Base-by-base conservation (phyloP, 148 eudicot genomes). In the Fallopia convolvulus region DNA sequence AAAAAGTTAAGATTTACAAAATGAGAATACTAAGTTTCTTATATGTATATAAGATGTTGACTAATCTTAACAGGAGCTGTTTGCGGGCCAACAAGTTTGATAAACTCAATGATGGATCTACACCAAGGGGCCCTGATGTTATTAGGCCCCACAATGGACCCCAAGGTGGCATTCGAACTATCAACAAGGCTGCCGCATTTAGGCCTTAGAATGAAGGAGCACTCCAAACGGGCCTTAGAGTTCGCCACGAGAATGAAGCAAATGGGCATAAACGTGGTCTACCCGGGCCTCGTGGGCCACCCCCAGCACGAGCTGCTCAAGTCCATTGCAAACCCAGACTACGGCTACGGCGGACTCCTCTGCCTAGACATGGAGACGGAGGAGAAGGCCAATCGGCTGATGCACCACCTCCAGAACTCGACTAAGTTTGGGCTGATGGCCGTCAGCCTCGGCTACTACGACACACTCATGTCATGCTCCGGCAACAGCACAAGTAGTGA, bases 101-200 rank as follows among this genome's bases (percentile, higher is more conserved):
- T 95, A 80, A 95, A 90, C 81, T 91, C 97, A n/a, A 89, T 95
- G 96, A 95, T 95, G 99, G 94, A 95, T 80, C 88, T 91, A 48
- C 99, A 92, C 58, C 90, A 92, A 74, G 99, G 99, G 65, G 72
- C 94, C 36, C 73, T 95, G 4, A 91, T 95, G 97, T 83, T 95
- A 4, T 80, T 95, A 26, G 99, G 99, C 74, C 99, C 99, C 66
- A 95, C 99, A 15, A 95, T 95, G 99, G 93, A 95, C 63, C 87
- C 99, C 17, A 95, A 95, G 77, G 93, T 92, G 13, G 99, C 99
- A 42, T 95, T 92, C 74, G 99, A 92, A 56, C 87, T 95, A 7
- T 83, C 99, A 0, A 91, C 90, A 79, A 87, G 99, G 46, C 81
- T 95, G 32, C 99, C 99, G 2, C 99, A 95, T 74, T 77, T 95